Conservation (phyloP, 805 yeast species). For the Peterozyma xylosa region DNA sequence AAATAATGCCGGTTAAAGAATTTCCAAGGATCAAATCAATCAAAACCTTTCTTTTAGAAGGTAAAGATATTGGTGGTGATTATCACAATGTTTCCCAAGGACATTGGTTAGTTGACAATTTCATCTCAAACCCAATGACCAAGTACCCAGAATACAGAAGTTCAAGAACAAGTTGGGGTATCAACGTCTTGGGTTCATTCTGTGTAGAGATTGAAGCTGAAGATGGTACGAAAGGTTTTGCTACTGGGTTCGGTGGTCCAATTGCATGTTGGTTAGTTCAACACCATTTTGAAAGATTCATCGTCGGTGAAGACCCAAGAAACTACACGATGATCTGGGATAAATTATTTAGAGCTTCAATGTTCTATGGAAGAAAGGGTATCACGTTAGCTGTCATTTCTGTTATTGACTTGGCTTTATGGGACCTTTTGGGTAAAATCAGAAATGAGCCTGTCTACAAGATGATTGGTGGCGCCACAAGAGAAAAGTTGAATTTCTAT, state of each 20-base stretch:
- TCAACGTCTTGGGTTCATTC: conserved; percentile 42
- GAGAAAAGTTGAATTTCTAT: conserved; percentile 36
- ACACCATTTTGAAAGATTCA: conserved; percentile 37
- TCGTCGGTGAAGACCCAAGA: conserved; percentile 40
- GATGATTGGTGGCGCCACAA: conserved; percentile 43
- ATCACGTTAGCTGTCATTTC: conserved; percentile 38
- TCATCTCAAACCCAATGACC: conserved; percentile 43
- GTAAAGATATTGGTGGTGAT: conserved; percentile 42
- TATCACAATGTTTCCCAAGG: conserved; percentile 41
- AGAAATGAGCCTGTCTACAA: conserved; percentile 44
- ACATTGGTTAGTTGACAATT: conserved; percentile 41
- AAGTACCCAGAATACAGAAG: conserved; percentile 35
- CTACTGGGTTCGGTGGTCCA: conserved; percentile 47
- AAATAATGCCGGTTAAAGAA: conserved; percentile 17
- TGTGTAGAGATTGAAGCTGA: conserved; percentile 39
- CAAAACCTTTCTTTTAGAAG: conserved; percentile 32
- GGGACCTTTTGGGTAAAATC: conserved; percentile 43
- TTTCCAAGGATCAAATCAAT: conserved; percentile 37
- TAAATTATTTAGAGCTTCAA: conserved; percentile 38
- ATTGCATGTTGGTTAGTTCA: conserved; percentile 40
- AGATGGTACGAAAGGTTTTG: conserved; percentile 42
- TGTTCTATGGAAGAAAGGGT: conserved; percentile 46
- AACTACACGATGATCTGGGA: conserved; percentile 38
- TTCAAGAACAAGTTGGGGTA: conserved; percentile 41
- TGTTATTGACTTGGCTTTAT: conserved; percentile 40